Evolutionary conservation across 1,284 basidiomycete genomes (phyloP), one percentile per base, ranked within the genome.

Genomic region (Cerioporus squamosus): DNA sequence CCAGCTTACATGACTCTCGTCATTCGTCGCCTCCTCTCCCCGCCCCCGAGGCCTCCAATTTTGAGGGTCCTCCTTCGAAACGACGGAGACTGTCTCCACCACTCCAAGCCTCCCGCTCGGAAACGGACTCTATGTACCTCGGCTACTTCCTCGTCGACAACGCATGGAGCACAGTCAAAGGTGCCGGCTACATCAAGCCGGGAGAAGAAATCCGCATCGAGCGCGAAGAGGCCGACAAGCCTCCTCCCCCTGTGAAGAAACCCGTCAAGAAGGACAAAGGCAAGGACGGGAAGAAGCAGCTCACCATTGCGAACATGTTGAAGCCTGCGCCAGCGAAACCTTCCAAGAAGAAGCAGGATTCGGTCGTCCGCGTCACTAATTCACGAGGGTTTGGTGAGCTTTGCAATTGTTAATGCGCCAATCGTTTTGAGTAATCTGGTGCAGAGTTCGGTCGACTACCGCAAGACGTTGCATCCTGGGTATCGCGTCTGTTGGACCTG

Each of bases 121-220:
- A 38, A 4, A 68, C 71, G 29, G 62, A 53, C 8, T 64, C 69
- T 17, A 65, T 69, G 26, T 92, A 90, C 65, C 68, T 93, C 20
- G 90, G 90, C 12, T 86, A 87, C 44, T 79, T 91, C 56, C 63
- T 91, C 10, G 80, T 92, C n/a, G 79, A 81, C n/a, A 88, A 89
- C 65, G 90, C 89, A 9, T 93, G 89, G 88, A 89, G 87, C 61
- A 93, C 87, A 20, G 86, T 82, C n/a, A 87, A 83, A 53, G 90
- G 89, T 1, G 84, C 81, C 62, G 86, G 87, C 2, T 90, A 90
- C 62, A 76, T 90, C 44, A 85, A 85, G 54, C 62, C 74, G 18
- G 84, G 84, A n/a, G 90, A 92, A n/a, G 71, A 77, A 23, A 76
- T 92, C 33, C 67, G 67, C 33, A 76, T 92, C 14, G 80, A 84